phyloP scores from a whole-genome alignment of 139 green algal species.

The Chlamydomonas sp. region DNA sequence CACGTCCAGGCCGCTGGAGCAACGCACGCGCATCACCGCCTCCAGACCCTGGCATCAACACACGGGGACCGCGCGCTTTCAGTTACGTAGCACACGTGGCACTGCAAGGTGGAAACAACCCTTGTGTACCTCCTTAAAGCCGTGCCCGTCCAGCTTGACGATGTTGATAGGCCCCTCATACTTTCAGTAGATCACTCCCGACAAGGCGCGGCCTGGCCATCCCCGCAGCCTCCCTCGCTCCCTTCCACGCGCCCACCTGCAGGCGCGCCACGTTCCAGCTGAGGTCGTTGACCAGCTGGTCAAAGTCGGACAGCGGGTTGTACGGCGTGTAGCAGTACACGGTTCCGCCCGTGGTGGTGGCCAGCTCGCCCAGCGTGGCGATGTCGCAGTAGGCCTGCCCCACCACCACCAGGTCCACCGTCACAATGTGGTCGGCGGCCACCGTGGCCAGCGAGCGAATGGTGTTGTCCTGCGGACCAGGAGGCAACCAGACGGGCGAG shows the following conservation, averaged over 20 bases:
- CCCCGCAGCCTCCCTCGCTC: neutral
- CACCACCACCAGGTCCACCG: slow-evolving; percentile 83
- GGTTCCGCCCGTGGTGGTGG: slow-evolving; percentile 70
- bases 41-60: slow-evolving; percentile 46
- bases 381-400: slow-evolving; percentile 76
- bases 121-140: too few species aligned
- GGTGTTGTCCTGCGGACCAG: slow-evolving; percentile 69
- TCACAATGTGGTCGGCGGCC: slow-evolving; percentile 82
- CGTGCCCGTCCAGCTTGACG: too few species aligned
- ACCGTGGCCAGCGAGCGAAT: slow-evolving; percentile 64
- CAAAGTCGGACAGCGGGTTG: slow-evolving; percentile 68
- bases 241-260: slow-evolving; percentile 38
- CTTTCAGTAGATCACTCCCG: too few species aligned
- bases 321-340: slow-evolving; percentile 87
- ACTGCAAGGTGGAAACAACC: too few species aligned
- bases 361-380: slow-evolving; percentile 72
- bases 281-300: slow-evolving; percentile 89
- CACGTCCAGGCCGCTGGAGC: slow-evolving; percentile 76
- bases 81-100: too few species aligned
- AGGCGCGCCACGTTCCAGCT: slow-evolving; percentile 81
- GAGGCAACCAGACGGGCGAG: too few species aligned
- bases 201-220: too few species aligned
- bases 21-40: slow-evolving; percentile 86
- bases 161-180: too few species aligned
- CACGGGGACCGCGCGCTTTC: too few species aligned